Percentiles rank a stretch among this genome's conserved stretches.
These are phyloP conservation scores for Cyberlindnera nakhonratchasimensis DNA, from an alignment of 805 yeast species.

Conservation along the genomic window DNA sequence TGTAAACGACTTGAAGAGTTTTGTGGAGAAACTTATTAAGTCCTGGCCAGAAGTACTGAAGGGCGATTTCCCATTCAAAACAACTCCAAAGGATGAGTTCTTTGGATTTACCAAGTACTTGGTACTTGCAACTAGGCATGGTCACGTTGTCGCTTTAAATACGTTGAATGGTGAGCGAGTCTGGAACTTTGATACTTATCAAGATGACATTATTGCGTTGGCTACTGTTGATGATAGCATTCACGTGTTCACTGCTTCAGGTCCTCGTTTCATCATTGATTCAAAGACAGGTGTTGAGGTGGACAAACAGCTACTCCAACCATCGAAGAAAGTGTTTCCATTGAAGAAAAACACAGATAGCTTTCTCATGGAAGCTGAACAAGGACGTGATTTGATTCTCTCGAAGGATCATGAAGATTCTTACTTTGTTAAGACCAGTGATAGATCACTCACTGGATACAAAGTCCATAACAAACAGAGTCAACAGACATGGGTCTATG, in stretches of 20 bases:
- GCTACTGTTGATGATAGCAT: slow-evolving; percentile 21
- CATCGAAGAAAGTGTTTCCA: slow-evolving; percentile 10
- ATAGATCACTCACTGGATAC: slow-evolving; percentile 27
- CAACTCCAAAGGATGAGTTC: slow-evolving; percentile 22
- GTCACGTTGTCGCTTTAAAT: slow-evolving; percentile 43
- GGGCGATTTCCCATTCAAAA: slow-evolving; percentile 1
- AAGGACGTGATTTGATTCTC: slow-evolving; percentile 20
- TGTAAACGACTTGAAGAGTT: slow-evolving; percentile 13
- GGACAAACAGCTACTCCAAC: slow-evolving; percentile 12
- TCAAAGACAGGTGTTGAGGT: slow-evolving; percentile 30
- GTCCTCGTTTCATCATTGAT: slow-evolving; percentile 22
- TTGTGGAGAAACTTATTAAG: slow-evolving; percentile 15
- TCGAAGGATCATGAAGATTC: slow-evolving; percentile 5
- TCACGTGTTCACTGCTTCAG: slow-evolving; percentile 22
- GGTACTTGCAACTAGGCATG: slow-evolving; percentile 38
- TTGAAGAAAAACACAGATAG: slow-evolving; percentile 19
- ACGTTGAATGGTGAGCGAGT: slow-evolving; percentile 35
- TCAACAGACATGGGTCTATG: slow-evolving; percentile 38
- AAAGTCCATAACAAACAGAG: slow-evolving; percentile 19
- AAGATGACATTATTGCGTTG: slow-evolving; percentile 23
- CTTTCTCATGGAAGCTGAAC: slow-evolving; percentile 17
- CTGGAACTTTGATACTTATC: slow-evolving; percentile 37
- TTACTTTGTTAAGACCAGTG: slow-evolving; percentile 26
- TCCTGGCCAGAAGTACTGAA: slow-evolving; percentile 7
- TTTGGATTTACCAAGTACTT: slow-evolving; percentile 48